Percentiles rank a stretch among this genome's conserved stretches.
Evolutionary conservation across 306 rosid genomes (phyloP).

Genomic region (Vigna radiata): DNA sequence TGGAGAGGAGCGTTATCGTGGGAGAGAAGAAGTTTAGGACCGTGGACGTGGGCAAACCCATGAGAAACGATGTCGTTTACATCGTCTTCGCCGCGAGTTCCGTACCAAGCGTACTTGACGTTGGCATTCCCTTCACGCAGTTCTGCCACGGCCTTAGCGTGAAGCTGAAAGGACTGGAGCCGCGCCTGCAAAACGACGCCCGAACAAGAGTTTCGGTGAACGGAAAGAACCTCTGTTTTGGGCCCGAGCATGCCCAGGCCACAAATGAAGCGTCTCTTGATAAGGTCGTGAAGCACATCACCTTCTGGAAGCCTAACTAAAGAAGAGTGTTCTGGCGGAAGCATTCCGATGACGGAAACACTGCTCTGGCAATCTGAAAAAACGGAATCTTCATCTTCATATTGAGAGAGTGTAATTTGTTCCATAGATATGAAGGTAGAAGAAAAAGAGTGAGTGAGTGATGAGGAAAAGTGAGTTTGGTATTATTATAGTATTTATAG

Average conservation of each 20-base stretch:
- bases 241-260: conserved; percentile 57
- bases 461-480: too few relatives aligned
- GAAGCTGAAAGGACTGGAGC: conserved; percentile 63
- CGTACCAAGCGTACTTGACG: conserved; percentile 80
- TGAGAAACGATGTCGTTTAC: conserved; percentile 55
- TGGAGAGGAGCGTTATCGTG: conserved; percentile 73
- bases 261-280: conserved; percentile 55
- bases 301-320: conserved; percentile 49
- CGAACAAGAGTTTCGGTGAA: conserved; percentile 54
- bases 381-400: background rate
- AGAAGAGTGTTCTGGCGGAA: background rate
- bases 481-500: background rate
- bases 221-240: conserved; percentile 46
- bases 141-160: conserved; percentile 57
- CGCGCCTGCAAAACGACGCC: conserved; percentile 59
- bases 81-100: conserved; percentile 53
- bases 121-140: conserved; percentile 66
- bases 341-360: background rate
- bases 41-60: conserved; percentile 59
- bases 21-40: conserved; percentile 47
- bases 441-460: too few relatives aligned
- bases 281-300: conserved; percentile 56
- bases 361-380: background rate
- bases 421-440: background rate
- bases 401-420: background rate